phyloP scores from a whole-genome alignment of 2,329 filamentous ascomycete species.

The Ceratocystis destructans region DNA sequence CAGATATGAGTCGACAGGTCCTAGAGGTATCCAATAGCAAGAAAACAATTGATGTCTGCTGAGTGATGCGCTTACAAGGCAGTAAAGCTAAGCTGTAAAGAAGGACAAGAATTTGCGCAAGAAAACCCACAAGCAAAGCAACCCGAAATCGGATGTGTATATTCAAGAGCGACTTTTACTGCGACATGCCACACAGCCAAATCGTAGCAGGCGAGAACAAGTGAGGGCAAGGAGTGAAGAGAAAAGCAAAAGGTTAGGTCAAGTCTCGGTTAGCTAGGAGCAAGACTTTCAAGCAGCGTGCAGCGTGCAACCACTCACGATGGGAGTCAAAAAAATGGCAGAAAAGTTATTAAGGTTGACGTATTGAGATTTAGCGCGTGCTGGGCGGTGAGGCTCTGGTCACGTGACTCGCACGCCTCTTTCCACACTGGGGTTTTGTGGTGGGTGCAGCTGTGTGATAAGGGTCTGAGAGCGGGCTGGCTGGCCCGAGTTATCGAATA shows the following conservation, averaged over 20 bases:
- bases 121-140: neutral
- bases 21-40: neutral
- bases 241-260: neutral
- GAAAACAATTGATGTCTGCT: neutral
- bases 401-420: neutral
- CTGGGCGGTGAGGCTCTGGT: neutral
- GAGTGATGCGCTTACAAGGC: neutral
- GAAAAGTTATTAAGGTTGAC: neutral
- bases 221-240: neutral
- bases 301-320: neutral
- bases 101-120: neutral
- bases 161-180: neutral
- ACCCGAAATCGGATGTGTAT: neutral
- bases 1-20: too few species aligned
- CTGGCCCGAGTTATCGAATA: neutral
- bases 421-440: neutral
- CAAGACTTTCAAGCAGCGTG: neutral
- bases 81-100: neutral
- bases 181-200: neutral
- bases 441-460: too few species aligned
- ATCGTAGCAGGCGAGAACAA: neutral
- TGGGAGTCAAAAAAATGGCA: constrained; percentile 4
- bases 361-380: neutral
- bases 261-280: neutral
- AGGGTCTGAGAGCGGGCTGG: neutral